Base-by-base conservation (phyloP, 2,329 filamentous ascomycete genomes). In the Trichoderma atroviride region DNA sequence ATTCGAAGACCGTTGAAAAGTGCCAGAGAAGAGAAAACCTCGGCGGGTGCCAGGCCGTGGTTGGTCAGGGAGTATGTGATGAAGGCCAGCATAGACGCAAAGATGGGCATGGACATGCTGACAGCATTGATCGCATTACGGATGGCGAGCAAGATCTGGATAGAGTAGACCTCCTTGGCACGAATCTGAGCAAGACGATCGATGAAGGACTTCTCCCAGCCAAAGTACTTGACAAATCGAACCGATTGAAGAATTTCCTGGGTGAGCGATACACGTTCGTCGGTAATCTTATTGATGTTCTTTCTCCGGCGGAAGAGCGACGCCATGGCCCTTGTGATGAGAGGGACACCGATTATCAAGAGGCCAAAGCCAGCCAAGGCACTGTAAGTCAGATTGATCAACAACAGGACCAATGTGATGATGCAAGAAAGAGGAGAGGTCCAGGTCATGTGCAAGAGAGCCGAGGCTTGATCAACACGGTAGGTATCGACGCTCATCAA, bases 401-500 rank as follows among this genome's bases (percentile, higher is more conserved):
- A 76, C 3, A 99, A 87, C 14, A 98, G 83, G 24, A 91, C 86
- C 16, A 97, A 85, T 0, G 94, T 96, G 72, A 97, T 84, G 61
- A 96, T 77, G 70, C 94, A 90, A 29, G 91, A 85, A 50, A 97
- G 83, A 0, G 95, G 94, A 0, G 93, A 88, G 1, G 92, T 93
- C 96, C 96, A 99, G 27, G 92, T 84, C 82, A 97, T 87, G 78
- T 99, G 96, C 80, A 97, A 95, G 79, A 97, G 86, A 53, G 92
- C 93, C 50, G 88, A 93, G 1, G 94, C 94, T 77, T 94, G 91
- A 75, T 98, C 94, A 70, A 99, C 85, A 73, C 95, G 93, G 79
- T 97, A 96, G 0, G 94, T 96, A 77, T 98, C 95, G 56, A 96
- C 93, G 71, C 93, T 95, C 94, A 98, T 97, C 74, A 98, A 78